phyloP scores from a whole-genome alignment of 2,329 filamentous ascomycete species.

The Mollisia scopiformis region DNA sequence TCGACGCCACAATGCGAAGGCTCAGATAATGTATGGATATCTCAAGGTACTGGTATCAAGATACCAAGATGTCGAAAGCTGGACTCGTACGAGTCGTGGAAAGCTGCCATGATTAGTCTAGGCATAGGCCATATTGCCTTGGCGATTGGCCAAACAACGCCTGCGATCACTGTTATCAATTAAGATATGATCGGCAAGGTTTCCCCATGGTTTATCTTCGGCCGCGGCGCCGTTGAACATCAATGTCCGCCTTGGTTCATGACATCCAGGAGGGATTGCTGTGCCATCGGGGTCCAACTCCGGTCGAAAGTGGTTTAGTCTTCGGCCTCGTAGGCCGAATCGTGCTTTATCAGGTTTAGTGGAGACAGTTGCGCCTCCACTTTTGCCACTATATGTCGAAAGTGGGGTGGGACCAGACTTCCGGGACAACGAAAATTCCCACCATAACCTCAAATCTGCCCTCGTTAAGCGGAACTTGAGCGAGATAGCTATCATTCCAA shows the following conservation, averaged over 20 bases:
- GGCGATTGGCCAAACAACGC: not conserved
- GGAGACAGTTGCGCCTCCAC: not conserved
- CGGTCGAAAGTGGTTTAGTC: constrained; percentile 1
- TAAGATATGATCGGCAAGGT: not conserved
- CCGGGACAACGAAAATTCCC: not conserved
- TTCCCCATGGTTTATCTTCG: constrained; percentile 8
- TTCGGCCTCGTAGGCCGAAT: constrained; percentile 5
- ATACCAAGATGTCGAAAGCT: not conserved
- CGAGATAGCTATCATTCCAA: not conserved
- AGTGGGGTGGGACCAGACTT: not conserved
- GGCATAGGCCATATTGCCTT: not conserved
- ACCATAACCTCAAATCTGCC: not conserved
- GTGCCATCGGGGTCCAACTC: not conserved
- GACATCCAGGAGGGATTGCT: not conserved
- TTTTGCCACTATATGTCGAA: constrained; percentile 1
- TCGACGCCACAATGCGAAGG: not conserved
- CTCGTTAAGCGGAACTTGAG: not conserved
- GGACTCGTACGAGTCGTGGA: constrained; percentile 1
- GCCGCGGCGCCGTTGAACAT: not conserved
- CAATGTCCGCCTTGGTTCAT: not conserved
- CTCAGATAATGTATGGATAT: not conserved
- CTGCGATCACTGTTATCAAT: not conserved
- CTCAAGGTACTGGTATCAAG: not conserved
- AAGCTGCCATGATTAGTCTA: not conserved
- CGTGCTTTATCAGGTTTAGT: not conserved